Evolutionary conservation across 179 eudicot species (phyloP), one percentile per base, ranked within the genome.

Genomic region (Spergularia azorica): DNA sequence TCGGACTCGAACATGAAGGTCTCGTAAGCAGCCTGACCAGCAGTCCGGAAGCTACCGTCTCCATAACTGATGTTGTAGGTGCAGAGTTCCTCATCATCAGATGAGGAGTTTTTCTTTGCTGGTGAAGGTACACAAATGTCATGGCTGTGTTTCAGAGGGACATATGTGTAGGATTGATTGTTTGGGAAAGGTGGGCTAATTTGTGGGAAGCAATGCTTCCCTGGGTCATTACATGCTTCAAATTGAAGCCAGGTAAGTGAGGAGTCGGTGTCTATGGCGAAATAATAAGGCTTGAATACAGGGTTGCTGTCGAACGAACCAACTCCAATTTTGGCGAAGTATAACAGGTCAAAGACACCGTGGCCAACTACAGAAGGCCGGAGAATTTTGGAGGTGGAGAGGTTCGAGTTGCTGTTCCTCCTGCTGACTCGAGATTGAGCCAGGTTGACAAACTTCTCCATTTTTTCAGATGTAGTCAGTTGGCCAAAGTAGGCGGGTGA

Each of bases 161-260:
- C 43, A n/a, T 67, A 43, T 5, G 54, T 12, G 20, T 46, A n/a
- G 6, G 54, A 67, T 16, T 46, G 9, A 46, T 17, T 5, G 9
- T 46, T 67, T 13, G 70, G 54, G 54, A 15, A 67, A 4, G 54
- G 55, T 11, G 70, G 70, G 11, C 0, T 67, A 14, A 39, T 21
- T 67, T 67, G 54, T 15, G 70, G 52, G 70, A 67, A 67, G 18
- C 70, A 66, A 41, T 67, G 54, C 54, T 17, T 46, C 20, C 55
- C 26, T 9, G 41, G 13, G 16, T 41, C 39, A 36, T 36, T 36
- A 36, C 39, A 36, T 0, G 39, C 39, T 36, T 36, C 39, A 67
- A 55, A 39, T 13, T 67, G 70, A 52, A 39, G 70, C 70, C 70
- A 43, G 5, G 21, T 41, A 2, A 67, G 54, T 6, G 70, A 39